phyloP scores from a whole-genome alignment of 2,329 filamentous ascomycete species.

The Verticillium nubilum region DNA sequence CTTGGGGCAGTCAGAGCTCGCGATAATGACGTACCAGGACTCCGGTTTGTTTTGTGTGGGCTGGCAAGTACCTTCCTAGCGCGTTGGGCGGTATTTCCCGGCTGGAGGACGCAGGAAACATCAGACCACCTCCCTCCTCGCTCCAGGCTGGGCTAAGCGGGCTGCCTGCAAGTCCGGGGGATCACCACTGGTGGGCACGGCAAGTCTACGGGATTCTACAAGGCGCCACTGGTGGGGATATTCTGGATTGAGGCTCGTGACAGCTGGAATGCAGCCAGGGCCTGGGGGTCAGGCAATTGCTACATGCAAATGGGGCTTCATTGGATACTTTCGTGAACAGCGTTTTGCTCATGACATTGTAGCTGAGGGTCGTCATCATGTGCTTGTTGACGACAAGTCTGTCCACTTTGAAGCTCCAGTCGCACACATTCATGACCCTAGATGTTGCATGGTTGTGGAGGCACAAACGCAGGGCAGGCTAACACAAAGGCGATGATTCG shows the following conservation, averaged over 20 bases:
- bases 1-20: not conserved
- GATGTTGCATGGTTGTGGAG: too few species aligned
- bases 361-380: not conserved
- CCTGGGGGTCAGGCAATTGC: not conserved
- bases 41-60: not conserved
- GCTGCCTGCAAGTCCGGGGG: not conserved
- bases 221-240: not conserved
- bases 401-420: too few species aligned
- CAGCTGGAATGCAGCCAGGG: not conserved
- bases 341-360: not conserved
- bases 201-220: not conserved
- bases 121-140: not conserved
- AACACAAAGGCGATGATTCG: too few species aligned
- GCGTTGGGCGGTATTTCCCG: constrained; percentile 9
- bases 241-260: not conserved
- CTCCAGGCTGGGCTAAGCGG: not conserved
- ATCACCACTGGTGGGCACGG: not conserved
- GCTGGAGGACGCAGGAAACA: not conserved
- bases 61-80: constrained; percentile 10
- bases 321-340: not conserved
- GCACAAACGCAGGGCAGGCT: too few species aligned
- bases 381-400: not conserved
- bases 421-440: too few species aligned
- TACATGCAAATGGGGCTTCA: not conserved
- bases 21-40: not conserved